Evolutionary conservation across 306 rosid species (phyloP).

Genomic region (Psophocarpus tetragonolobus): DNA sequence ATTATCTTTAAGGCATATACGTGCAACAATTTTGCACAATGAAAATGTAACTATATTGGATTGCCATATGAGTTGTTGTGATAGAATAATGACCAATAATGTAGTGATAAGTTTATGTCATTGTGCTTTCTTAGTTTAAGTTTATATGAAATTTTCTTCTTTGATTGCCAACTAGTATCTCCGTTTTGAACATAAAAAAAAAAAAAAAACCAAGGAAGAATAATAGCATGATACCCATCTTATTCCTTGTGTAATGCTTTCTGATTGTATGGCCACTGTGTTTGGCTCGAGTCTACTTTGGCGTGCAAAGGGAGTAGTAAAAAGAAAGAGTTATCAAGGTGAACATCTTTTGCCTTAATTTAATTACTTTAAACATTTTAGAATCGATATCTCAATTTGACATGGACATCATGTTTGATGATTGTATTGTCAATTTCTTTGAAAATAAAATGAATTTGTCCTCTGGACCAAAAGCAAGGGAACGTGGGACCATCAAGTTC

Average conservation of each 20-base stretch:
- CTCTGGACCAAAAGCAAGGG: too few species aligned
- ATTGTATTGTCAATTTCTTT: neutral
- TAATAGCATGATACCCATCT: neutral
- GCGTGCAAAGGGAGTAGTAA: neutral
- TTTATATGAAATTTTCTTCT: neutral
- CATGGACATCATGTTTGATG: neutral
- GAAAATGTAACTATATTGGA: neutral
- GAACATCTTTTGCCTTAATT: neutral
- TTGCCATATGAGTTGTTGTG: neutral
- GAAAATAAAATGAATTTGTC: neutral
- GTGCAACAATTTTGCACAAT: neutral
- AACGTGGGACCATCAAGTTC: too few species aligned
- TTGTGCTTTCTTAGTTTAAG: neutral
- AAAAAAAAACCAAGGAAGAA: neutral
- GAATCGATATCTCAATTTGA: neutral
- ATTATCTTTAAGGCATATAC: neutral
- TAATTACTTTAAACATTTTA: neutral
- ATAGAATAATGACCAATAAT: neutral
- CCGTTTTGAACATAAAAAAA: neutral
- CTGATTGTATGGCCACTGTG: conserved; percentile 1
- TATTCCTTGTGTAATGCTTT: neutral
- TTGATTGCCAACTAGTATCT: neutral
- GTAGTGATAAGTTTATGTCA: neutral
- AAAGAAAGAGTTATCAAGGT: neutral
- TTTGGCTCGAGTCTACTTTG: neutral